Evolutionary conservation across 352 stramenopile genomes (phyloP), one percentile per base, ranked within the genome.

Genomic region (Pythium scleroteichum): DNA sequence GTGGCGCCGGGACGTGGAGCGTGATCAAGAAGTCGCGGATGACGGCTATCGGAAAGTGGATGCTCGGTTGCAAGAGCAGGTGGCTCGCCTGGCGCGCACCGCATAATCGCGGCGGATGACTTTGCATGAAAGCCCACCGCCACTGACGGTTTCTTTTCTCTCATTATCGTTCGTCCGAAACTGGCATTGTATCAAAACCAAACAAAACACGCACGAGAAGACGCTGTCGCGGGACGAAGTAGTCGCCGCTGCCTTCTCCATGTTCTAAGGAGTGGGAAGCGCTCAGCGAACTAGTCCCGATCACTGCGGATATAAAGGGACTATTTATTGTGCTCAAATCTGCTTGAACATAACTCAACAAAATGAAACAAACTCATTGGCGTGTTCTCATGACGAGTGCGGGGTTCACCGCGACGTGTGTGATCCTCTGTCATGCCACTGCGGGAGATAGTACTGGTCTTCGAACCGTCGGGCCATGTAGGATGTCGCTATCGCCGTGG

Each of bases 1-100:
- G 58, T 95, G 85, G 85, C 82, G 85, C 47, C 55, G 63, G 6
- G 74, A 87, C 51, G 74, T 95, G 0, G 80, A 76, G 23, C 82
- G 81, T 53, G 83, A 92, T 52, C 69, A 76, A 27, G 80, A 77
- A 24, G 64, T 63, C 20, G 79, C 80, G 44, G 83, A 92, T 41
- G 72, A 66, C 19, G 71, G 70, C 2, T 79, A 90, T 64, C 70
- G 69, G 53, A 76, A 74, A 63, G 72, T 90, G 50, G 83, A 90
- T 53, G 72, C 68, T 54, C 76, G 73, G 48, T 58, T 92, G 71
- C 80, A 90, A 63, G 79, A 90, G 63, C 76, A 88, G 41, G 69
- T 92, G 29, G 71, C 78, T 20, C 74, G 84, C 9, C 69, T 92
- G 7, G 76, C 82, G 44, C 78, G 75, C 49, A 87, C 82, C 9